A percentile compares a stretch with the other conserved stretches of the same genome.
Conservation (phyloP, 768 basidiomycete genomes). For the Suillus luteus region DNA sequence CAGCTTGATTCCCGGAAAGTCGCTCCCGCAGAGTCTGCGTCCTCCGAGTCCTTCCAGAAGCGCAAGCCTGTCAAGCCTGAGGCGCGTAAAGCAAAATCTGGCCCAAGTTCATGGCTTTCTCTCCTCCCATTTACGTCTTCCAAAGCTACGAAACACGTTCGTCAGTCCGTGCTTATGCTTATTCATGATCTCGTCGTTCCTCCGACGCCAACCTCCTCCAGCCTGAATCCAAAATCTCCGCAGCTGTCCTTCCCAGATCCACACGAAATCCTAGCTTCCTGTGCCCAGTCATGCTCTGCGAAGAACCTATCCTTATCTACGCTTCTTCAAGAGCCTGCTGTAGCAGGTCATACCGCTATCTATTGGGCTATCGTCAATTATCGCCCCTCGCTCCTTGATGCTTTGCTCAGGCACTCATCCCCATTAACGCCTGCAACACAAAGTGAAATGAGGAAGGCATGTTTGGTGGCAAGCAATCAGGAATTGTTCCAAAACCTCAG, state of each 20-base stretch:
- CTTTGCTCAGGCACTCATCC: constrained; percentile 52
- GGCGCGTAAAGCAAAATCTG: background rate
- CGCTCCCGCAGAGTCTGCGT: background rate
- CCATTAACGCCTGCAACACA: constrained; percentile 45
- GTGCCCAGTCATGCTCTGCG: constrained; percentile 56
- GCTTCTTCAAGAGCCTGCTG: constrained; percentile 28
- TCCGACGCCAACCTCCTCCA: constrained; percentile 14
- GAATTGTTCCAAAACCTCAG: constrained; percentile 30
- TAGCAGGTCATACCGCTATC: constrained; percentile 31
- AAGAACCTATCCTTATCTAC: constrained; percentile 44
- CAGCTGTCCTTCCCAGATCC: background rate
- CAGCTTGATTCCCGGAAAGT: background rate
- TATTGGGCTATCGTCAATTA: constrained; percentile 40
- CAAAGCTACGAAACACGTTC: constrained; percentile 45
- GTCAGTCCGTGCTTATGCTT: constrained; percentile 50
- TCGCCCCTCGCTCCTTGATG: constrained; percentile 42
- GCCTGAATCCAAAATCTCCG: background rate
- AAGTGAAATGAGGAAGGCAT: constrained; percentile 67
- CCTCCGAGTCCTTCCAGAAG: background rate
- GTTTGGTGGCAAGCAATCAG: constrained; percentile 42
- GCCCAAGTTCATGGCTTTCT: constrained; percentile 31
- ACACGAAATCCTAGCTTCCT: constrained; percentile 54
- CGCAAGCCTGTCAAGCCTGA: background rate
- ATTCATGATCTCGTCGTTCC: constrained; percentile 51
- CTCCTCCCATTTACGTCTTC: constrained; percentile 29